Conservation (phyloP, 164 flowering plant genomes). For the Kalanchoe fedtschenkoi region DNA sequence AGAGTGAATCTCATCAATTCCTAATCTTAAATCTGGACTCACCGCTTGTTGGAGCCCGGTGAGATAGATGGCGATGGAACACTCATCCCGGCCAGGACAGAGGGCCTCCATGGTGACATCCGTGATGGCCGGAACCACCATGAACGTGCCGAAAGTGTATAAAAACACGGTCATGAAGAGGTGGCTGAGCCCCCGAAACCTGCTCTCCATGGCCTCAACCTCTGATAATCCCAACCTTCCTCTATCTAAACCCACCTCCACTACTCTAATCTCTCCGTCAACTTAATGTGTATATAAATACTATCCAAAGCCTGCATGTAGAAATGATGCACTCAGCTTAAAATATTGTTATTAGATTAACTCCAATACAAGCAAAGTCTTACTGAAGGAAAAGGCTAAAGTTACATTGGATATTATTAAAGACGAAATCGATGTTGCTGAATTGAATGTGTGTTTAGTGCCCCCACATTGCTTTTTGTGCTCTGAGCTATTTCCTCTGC, state of each 20-base stretch:
- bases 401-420: background rate
- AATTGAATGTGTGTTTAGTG: too few relatives aligned
- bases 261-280: background rate
- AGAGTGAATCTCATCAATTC: too few relatives aligned
- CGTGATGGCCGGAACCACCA: slow-evolving; percentile 45
- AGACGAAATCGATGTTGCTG: too few relatives aligned
- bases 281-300: too few relatives aligned
- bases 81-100: slow-evolving; percentile 54
- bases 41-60: slow-evolving; percentile 60
- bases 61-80: slow-evolving; percentile 54
- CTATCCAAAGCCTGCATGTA: background rate
- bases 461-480: too few relatives aligned
- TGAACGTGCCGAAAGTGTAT: slow-evolving; percentile 22
- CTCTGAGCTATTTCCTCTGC: too few relatives aligned
- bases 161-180: slow-evolving; percentile 44
- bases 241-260: slow-evolving; percentile 1
- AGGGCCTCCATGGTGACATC: slow-evolving; percentile 54
- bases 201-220: slow-evolving; percentile 23
- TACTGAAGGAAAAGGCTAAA: background rate
- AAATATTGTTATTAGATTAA: background rate
- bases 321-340: background rate
- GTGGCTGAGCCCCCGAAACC: slow-evolving; percentile 25
- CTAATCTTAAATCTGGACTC: background rate
- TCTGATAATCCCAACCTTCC: background rate
- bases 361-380: background rate